These are phyloP conservation scores for Cladophialophora bantiana DNA, from an alignment of 2,329 filamentous ascomycete genomes.

Conservation along the genomic window DNA sequence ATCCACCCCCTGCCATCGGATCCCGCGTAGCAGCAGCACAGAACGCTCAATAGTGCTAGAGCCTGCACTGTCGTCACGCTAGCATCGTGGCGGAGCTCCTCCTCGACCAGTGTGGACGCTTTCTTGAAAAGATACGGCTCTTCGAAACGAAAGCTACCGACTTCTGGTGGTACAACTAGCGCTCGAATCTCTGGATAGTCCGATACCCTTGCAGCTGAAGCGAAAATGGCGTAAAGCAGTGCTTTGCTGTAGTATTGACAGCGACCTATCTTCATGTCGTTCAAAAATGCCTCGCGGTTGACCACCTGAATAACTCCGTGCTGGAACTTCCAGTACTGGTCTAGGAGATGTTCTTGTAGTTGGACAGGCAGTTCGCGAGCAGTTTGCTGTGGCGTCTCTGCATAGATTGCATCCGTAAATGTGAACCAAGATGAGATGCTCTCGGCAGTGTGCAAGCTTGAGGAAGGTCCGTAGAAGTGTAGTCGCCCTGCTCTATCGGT, in stretches of 20 bases:
- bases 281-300: conserved; percentile 10
- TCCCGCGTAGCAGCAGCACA: background rate
- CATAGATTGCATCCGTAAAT: background rate
- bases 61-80: background rate
- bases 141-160: background rate
- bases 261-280: conserved; percentile 9
- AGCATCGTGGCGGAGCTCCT: background rate
- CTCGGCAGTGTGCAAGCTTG: background rate
- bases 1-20: background rate
- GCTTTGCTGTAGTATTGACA: conserved; percentile 31
- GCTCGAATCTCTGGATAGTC: conserved; percentile 5
- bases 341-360: background rate
- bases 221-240: conserved; percentile 33
- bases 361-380: background rate
- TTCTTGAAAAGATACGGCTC: background rate
- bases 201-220: conserved; percentile 32
- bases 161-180: background rate
- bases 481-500: background rate
- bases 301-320: conserved; percentile 12
- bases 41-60: background rate
- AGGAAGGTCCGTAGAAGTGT: background rate
- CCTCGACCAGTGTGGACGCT: background rate
- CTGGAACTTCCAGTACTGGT: conserved; percentile 16
- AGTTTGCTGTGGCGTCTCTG: background rate
- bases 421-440: background rate